phyloP scores from a whole-genome alignment of 352 stramenopile genomes.

The Globisporangium irregulare region DNA sequence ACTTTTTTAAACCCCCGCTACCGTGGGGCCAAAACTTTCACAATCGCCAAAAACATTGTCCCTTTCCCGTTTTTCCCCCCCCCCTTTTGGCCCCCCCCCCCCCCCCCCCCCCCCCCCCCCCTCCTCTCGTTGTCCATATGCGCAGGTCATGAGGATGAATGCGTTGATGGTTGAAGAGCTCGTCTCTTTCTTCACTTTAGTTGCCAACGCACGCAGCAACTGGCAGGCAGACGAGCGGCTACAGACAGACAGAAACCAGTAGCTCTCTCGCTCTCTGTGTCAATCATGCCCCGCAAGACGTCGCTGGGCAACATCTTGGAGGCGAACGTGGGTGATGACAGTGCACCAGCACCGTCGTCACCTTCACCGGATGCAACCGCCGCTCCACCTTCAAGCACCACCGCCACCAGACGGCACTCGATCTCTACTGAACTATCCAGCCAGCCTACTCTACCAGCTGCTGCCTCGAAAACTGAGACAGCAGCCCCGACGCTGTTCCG shows the following conservation, averaged over 20 bases:
- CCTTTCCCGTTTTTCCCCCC: too few relatives aligned
- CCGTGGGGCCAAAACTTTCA: too few relatives aligned
- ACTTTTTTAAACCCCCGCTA: too few relatives aligned
- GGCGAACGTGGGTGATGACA: neutral
- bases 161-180: neutral
- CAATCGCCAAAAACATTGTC: too few relatives aligned
- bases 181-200: neutral
- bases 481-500: constrained; percentile 24
- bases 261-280: neutral
- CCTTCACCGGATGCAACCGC: neutral
- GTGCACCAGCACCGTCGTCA: neutral
- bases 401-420: neutral
- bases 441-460: neutral
- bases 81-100: too few relatives aligned
- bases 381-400: neutral
- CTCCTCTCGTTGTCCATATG: neutral
- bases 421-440: neutral
- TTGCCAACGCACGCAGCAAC: neutral
- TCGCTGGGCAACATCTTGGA: constrained; percentile 40
- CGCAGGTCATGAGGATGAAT: neutral
- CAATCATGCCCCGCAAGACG: constrained; percentile 24
- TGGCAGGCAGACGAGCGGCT: neutral
- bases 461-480: neutral
- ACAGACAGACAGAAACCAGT: neutral
- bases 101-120: too few relatives aligned